These are phyloP conservation scores for Telopea speciosissima DNA, from an alignment of 177 flowering plant species.

Conservation along the genomic window DNA sequence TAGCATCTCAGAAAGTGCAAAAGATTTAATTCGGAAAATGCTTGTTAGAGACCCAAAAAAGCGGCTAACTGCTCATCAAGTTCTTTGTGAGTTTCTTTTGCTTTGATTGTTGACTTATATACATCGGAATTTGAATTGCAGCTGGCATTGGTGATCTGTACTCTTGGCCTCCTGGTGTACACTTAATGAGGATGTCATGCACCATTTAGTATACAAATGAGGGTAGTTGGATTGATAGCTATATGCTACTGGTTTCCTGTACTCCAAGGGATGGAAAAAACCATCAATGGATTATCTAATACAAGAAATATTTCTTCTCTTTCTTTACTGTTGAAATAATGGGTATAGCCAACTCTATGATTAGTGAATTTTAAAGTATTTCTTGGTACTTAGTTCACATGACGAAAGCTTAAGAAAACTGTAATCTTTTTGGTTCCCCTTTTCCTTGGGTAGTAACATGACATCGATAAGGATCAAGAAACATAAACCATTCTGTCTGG, in stretches of 20 bases:
- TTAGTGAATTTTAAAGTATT: no score
- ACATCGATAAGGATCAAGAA: background rate
- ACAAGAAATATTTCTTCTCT: no score
- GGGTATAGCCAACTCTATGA: no score
- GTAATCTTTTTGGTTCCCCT: background rate
- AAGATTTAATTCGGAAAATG: slow-evolving; percentile 12
- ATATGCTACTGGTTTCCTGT: background rate
- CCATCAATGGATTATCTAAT: background rate
- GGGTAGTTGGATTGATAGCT: no score
- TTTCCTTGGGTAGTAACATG: background rate
- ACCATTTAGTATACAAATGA: background rate
- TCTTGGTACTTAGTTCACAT: no score
- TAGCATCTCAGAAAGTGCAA: slow-evolving; percentile 14
- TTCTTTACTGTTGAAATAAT: no score
- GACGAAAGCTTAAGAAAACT: no score
- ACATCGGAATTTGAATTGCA: background rate
- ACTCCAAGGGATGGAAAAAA: background rate
- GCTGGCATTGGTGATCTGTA: background rate
- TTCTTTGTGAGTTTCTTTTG: slow-evolving; percentile 5
- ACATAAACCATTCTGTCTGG: background rate
- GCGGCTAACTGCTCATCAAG: slow-evolving; percentile 8
- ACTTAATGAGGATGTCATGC: background rate
- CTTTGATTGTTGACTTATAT: background rate
- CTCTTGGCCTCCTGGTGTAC: background rate
- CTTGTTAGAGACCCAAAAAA: slow-evolving; percentile 9